phyloP scores from a whole-genome alignment of 352 stramenopile genomes.

The Globisporangium nodosum region DNA sequence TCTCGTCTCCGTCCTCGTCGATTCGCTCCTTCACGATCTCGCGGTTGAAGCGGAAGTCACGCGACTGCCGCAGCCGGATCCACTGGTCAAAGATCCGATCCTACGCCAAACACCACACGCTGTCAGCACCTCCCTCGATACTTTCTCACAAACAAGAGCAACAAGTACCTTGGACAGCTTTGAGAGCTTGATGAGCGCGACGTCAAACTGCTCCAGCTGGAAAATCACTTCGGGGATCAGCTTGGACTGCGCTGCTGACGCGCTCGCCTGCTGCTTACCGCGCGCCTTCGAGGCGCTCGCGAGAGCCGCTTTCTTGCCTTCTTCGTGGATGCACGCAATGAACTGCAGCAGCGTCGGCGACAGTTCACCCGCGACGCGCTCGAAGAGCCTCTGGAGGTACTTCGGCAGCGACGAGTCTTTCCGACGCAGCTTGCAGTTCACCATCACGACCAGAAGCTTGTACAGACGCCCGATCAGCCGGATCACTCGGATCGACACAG shows the following conservation, averaged over 20 bases:
- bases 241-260: constrained; percentile 28
- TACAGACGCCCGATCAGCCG: constrained; percentile 38
- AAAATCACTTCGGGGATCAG: constrained; percentile 63
- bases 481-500: constrained; percentile 34
- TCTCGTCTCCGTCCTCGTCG: constrained; percentile 18
- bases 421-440: constrained; percentile 34
- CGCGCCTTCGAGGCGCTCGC: constrained; percentile 9
- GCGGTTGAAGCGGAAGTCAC: constrained; percentile 51
- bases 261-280: constrained; percentile 5
- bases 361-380: constrained; percentile 33
- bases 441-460: constrained; percentile 38
- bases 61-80: constrained; percentile 39
- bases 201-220: constrained; percentile 65
- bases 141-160: background rate
- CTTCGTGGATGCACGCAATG: constrained; percentile 45
- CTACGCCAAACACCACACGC: constrained; percentile 3
- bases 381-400: constrained; percentile 42
- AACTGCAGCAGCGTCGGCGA: constrained; percentile 41
- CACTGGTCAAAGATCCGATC: constrained; percentile 42
- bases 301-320: constrained; percentile 21
- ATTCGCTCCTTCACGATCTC: constrained; percentile 25
- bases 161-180: constrained; percentile 44
- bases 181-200: constrained; percentile 57
- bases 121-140: background rate
- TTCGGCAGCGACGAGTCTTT: constrained; percentile 36